Evolutionary conservation across 768 basidiomycete species (phyloP).

Genomic region (Steccherinum ochraceum): DNA sequence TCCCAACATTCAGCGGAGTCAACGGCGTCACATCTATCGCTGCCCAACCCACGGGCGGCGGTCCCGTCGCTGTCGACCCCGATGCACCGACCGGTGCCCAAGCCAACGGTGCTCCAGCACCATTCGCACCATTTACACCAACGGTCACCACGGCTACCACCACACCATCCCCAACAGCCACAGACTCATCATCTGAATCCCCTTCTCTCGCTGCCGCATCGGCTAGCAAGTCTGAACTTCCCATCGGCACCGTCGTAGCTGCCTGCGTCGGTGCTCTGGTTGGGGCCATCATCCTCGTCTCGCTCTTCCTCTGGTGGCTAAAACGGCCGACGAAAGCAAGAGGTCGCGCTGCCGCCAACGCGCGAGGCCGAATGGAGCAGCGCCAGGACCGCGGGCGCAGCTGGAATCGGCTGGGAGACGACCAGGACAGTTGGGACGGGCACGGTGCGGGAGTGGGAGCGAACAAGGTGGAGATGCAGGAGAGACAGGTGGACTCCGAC

Average conservation of each 20-base stretch:
- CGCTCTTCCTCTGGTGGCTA: slow-evolving; percentile 50
- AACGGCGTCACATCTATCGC: neutral
- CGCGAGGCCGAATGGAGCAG: slow-evolving; percentile 29
- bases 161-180: slow-evolving; percentile 2
- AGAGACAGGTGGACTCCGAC: slow-evolving; percentile 14
- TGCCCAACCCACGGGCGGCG: neutral
- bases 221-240: slow-evolving; percentile 5
- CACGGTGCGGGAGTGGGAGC: slow-evolving; percentile 10
- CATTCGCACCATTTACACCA: slow-evolving; percentile 1
- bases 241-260: slow-evolving; percentile 49
- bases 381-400: slow-evolving; percentile 40
- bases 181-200: neutral
- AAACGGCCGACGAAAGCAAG: slow-evolving; percentile 35
- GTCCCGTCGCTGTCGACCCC: slow-evolving; percentile 3
- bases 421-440: slow-evolving; percentile 42
- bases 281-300: slow-evolving; percentile 43
- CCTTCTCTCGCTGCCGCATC: neutral
- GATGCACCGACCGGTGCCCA: neutral
- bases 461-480: slow-evolving; percentile 1
- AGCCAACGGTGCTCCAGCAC: neutral
- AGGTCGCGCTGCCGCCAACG: slow-evolving; percentile 26
- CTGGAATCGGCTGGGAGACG: slow-evolving; percentile 56
- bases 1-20: neutral
- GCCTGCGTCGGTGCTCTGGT: slow-evolving; percentile 55
- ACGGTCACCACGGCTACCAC: slow-evolving; percentile 1